Evolutionary conservation across 2,329 filamentous ascomycete species (phyloP), one percentile per base, ranked within the genome.

Genomic region (Aspergillus ochraceoroseus): DNA sequence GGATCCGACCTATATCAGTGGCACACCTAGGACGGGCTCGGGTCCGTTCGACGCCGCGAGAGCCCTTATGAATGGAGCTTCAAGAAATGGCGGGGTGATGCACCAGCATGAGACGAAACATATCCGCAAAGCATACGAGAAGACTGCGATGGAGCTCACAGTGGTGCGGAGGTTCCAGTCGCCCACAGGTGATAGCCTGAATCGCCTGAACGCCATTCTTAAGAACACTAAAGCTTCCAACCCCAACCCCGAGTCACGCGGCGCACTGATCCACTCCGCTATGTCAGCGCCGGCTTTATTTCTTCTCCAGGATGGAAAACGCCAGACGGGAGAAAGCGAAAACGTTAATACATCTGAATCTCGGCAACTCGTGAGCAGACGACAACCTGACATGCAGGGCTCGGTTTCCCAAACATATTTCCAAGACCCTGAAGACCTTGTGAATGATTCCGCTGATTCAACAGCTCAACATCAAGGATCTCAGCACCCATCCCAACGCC

Each of bases 131-230:
- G 60, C 63, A n/a, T 71, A 70, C 46, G 68, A 71, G 43, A 69
- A 63, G 40, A 62, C 59, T 4, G 55, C 65, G 4, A 52, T 64
- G 27, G 68, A 71, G 44, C 56, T 71, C 26, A 65, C 57, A 22
- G 69, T 71, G 5, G 67, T 71, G 6, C 64, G 65, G 32, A 62
- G 67, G 13, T 72, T 72, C 46, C 65, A 66, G 40, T 66, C 62
- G 15, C 69, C 69, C 4, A 64, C 66, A 2, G 57, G 59, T 6
- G 65, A 70, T 45, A 70, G 67, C 44, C 63, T 71, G 47, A 55
- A 46, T 19, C 61, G 69, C 20, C 49, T 70, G 20, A 52, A 57
- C n/a, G 43, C 46, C 9, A 41, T 65, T 7, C 35, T 54, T 17
- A 53, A 54, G 35, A 51, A 52, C 32, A 33, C 46, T 23, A 57